A percentile compares a stretch with the other conserved stretches of the same genome.
Evolutionary conservation across 139 green algal genomes (phyloP).

Genomic region (Tetraselmis chui): DNA sequence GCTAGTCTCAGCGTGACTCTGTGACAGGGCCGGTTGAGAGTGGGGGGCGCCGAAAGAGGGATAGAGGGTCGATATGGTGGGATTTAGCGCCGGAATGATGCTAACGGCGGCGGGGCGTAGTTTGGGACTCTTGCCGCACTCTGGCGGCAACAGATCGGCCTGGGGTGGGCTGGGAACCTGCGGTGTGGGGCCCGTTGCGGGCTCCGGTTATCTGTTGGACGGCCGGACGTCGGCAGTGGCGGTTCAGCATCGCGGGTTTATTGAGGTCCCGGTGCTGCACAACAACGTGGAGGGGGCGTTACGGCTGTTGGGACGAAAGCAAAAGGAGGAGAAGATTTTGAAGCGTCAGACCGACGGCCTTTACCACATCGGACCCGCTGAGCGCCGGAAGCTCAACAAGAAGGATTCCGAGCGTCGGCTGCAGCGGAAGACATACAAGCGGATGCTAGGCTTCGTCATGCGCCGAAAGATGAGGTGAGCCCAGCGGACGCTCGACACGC

Average conservation of each 20-base stretch:
- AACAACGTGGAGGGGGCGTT: background rate
- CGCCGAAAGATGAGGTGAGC: background rate
- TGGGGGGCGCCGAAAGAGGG: too few species aligned
- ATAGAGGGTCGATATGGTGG: too few species aligned
- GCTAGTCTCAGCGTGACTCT: too few species aligned
- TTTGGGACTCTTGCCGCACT: background rate
- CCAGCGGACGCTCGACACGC: too few species aligned
- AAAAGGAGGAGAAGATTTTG: background rate
- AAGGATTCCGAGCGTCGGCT: background rate
- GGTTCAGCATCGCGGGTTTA: too few species aligned
- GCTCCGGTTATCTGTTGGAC: too few species aligned
- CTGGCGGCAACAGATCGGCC: background rate
- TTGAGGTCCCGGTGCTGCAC: too few species aligned
- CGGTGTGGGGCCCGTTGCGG: background rate
- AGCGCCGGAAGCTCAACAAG: background rate
- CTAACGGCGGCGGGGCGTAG: background rate
- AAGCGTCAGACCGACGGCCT: background rate
- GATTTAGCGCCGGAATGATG: too few species aligned
- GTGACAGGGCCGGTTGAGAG: too few species aligned
- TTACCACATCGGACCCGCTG: background rate
- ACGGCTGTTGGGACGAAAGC: background rate
- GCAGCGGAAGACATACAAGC: background rate
- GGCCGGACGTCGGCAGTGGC: too few species aligned
- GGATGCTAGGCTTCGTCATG: background rate
- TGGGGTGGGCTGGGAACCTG: background rate